Conservation (phyloP, 148 eudicot species). For the Chenopodium quinoa region DNA sequence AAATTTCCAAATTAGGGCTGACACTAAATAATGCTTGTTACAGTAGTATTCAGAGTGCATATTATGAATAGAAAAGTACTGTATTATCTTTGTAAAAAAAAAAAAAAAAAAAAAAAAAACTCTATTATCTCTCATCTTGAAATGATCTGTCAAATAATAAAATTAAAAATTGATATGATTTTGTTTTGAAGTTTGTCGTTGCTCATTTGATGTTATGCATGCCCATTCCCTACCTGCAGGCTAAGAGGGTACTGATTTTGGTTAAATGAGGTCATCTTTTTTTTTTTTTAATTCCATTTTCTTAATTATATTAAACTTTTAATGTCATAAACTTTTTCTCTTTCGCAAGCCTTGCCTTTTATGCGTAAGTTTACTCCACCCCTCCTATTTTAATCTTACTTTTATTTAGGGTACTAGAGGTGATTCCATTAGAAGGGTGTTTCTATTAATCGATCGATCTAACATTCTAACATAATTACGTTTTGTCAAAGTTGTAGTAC, state of each 20-base stretch:
- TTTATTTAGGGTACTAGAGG: too few species aligned
- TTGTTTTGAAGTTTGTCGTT: not conserved
- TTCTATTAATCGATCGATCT: too few species aligned
- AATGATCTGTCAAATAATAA: not conserved
- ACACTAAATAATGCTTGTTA: not conserved
- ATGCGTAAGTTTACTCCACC: not conserved
- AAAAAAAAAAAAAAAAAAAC: too few species aligned
- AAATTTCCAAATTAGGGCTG: not conserved
- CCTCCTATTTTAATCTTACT: not conserved
- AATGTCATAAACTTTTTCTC: slow-evolving; percentile 9
- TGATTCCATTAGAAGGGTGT: too few species aligned
- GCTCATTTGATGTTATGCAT: not conserved
- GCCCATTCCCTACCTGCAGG: slow-evolving; percentile 17
- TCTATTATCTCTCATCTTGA: not conserved
- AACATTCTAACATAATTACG: too few species aligned
- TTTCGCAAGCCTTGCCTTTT: slow-evolving; percentile 9
- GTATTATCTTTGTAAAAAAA: too few species aligned
- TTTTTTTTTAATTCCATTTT: not conserved
- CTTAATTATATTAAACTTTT: not conserved
- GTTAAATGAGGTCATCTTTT: slow-evolving; percentile 21
- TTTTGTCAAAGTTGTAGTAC: too few species aligned
- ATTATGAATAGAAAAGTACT: not conserved
- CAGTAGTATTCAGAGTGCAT: not conserved
- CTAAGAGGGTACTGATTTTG: slow-evolving; percentile 14
- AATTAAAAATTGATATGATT: not conserved